These are phyloP conservation scores for Meira nashicola DNA, from an alignment of 1,284 basidiomycete species.

Conservation along the genomic window DNA sequence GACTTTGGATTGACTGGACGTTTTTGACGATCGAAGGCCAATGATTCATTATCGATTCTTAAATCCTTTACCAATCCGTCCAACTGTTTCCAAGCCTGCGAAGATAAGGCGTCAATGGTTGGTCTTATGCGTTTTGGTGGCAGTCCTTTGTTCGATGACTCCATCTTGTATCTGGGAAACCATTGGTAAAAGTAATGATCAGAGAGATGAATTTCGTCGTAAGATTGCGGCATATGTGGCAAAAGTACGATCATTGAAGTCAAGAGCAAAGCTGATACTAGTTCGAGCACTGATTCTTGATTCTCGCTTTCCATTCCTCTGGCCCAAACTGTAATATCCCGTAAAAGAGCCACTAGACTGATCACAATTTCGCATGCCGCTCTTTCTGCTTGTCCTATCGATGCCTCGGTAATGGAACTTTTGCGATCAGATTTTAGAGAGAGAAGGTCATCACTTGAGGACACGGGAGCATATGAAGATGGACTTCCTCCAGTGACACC, in stretches of 20 bases:
- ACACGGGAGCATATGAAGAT: not conserved
- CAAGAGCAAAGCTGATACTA: not conserved
- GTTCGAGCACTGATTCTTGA: not conserved
- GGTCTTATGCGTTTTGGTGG: not conserved
- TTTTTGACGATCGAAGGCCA: constrained; percentile 7
- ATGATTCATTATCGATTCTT: constrained; percentile 3
- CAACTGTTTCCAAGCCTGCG: constrained; percentile 6
- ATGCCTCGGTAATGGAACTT: not conserved
- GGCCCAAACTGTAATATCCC: not conserved
- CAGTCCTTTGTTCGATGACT: not conserved
- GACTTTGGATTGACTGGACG: not conserved
- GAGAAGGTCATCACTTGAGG: not conserved
- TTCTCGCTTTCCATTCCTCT: not conserved
- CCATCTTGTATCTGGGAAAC: not conserved
- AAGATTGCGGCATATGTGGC: not conserved
- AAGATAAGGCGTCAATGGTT: not conserved
- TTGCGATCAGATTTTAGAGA: too few species aligned
- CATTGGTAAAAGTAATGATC: constrained; percentile 1
- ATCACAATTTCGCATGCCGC: not conserved
- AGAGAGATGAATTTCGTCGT: not conserved
- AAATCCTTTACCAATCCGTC: not conserved
- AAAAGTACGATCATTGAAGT: not conserved
- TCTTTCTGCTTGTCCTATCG: not conserved
- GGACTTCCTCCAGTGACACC: not conserved
- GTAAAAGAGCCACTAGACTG: not conserved